Evolutionary conservation across 2,329 filamentous ascomycete genomes (phyloP), one percentile per base, ranked within the genome.

Genomic region (Neofusicoccum kwambonambiense): DNA sequence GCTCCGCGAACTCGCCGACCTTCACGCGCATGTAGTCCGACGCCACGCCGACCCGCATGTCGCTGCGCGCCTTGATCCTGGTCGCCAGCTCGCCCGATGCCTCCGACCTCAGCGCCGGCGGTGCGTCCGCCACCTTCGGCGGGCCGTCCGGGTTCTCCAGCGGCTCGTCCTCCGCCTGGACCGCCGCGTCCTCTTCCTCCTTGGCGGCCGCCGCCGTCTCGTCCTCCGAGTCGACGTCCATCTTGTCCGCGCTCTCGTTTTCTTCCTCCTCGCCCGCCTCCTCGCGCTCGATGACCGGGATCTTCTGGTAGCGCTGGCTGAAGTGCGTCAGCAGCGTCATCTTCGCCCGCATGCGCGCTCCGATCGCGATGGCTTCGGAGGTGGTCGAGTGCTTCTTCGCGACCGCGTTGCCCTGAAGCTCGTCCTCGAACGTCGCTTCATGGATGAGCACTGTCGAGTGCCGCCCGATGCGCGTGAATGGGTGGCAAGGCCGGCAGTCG

Each of bases 381-480:
- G 93, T 91, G 8, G 95, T 99, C 44, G 86, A 91, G 80, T 99
- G 95, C 73, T 90, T 93, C 86, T 99, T 99, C 60, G 90, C 91
- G 34, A 84, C 74, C 3, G 95, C 95, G 72, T 97, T 93, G 15
- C 84, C 86, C 44, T 78, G 71, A 70, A 97, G 86, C 71, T 95
- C 91, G 74, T 97, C 92, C 70, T 95, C 92, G 74, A 99, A 98
- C 0, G 95, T 99, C 67, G 93, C 93, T 83, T 99, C 95, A 80
- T 99, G 95, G 64, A 99, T 87, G 4, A 97, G 86, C 6, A 99
- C 84, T 13, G 94, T 96, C 1, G 90, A 89, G 67, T 88, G 88
- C 51, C 81, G 80, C 51, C 91, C 96, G 58, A 94, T 90, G 12
- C 77, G 70, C 0, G 87, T 86, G 73, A 99, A 97, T 0, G 79